Conservation (phyloP, 768 basidiomycete genomes). For the Boletus patriciae region DNA sequence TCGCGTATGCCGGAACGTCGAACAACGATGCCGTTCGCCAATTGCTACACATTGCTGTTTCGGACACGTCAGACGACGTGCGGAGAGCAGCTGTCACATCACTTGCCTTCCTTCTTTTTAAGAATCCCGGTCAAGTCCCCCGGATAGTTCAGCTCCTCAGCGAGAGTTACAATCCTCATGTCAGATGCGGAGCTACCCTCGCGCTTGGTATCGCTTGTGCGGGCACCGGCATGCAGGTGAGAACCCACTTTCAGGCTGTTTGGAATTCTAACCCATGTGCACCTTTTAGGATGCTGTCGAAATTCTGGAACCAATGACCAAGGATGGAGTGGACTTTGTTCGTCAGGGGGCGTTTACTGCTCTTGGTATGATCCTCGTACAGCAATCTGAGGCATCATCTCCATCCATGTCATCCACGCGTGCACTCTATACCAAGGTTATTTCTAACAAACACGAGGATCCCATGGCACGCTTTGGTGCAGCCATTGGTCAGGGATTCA, state of each 20-base stretch:
- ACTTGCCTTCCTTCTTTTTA: conserved; percentile 94
- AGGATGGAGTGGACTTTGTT: conserved; percentile 97
- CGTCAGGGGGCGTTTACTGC: conserved; percentile 96
- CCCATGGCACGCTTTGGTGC: conserved; percentile 99
- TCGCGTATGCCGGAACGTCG: conserved; percentile 95
- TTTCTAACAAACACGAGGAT: conserved; percentile 97
- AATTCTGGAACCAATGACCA: conserved; percentile 97
- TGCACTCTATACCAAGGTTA: conserved; percentile 84
- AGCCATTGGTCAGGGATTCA: conserved; percentile 91
- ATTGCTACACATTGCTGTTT: conserved; percentile 94
- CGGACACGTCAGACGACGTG: conserved; percentile 97
- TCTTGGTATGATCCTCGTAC: conserved; percentile 94
- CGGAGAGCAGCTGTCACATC: conserved; percentile 95
- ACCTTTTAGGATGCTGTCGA: conserved; percentile 82
- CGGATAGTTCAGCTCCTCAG: conserved; percentile 94
- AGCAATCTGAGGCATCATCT: conserved; percentile 90
- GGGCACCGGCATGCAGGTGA: conserved; percentile 89
- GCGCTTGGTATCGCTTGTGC: conserved; percentile 97
- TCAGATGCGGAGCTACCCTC: conserved; percentile 93
- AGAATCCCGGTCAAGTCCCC: conserved; percentile 94
- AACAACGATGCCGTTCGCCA: conserved; percentile 92
- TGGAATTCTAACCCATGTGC: neutral
- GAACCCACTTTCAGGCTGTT: conserved; percentile 14
- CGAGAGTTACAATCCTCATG: conserved; percentile 99
- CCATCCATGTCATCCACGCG: conserved; percentile 80